These are phyloP conservation scores for Fusarium aywerte DNA, from an alignment of 2,329 filamentous ascomycete genomes.

Conservation along the genomic window DNA sequence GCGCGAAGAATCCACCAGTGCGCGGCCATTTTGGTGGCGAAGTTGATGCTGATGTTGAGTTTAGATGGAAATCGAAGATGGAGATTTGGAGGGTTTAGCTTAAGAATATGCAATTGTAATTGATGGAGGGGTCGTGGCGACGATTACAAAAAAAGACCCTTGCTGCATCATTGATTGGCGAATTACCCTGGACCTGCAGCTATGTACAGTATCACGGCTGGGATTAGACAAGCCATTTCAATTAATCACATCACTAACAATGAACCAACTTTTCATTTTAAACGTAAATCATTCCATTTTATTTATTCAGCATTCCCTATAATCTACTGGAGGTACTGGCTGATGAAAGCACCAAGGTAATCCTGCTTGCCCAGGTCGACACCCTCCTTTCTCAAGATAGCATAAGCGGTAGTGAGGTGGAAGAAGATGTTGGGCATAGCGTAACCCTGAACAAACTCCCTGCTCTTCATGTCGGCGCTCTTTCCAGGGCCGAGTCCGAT, in stretches of 20 bases:
- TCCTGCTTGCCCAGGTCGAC: constrained; percentile 71
- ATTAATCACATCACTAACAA: not conserved
- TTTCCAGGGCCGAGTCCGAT: constrained; percentile 49
- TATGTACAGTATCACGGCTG: not conserved
- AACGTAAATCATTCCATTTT: constrained; percentile 18
- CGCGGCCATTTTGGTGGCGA: constrained; percentile 47
- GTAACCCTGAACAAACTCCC: constrained; percentile 60
- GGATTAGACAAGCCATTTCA: not conserved
- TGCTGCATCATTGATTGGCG: not conserved
- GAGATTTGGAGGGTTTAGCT: not conserved
- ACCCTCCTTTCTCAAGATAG: constrained; percentile 69
- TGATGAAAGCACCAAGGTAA: constrained; percentile 56
- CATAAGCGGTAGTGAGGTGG: constrained; percentile 69
- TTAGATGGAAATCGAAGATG: not conserved
- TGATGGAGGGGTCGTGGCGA: constrained; percentile 29
- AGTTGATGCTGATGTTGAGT: not conserved
- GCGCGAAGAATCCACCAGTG: constrained; percentile 51
- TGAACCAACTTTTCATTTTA: not conserved
- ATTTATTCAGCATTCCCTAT: not conserved
- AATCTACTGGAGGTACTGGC: constrained; percentile 34
- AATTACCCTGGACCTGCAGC: constrained; percentile 27
- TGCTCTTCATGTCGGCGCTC: constrained; percentile 40
- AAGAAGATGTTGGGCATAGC: constrained; percentile 72
- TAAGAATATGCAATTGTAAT: constrained; percentile 10
- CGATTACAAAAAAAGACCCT: constrained; percentile 29